phyloP scores from a whole-genome alignment of 2,329 filamentous ascomycete genomes.

The Paecilomyces variotii region DNA sequence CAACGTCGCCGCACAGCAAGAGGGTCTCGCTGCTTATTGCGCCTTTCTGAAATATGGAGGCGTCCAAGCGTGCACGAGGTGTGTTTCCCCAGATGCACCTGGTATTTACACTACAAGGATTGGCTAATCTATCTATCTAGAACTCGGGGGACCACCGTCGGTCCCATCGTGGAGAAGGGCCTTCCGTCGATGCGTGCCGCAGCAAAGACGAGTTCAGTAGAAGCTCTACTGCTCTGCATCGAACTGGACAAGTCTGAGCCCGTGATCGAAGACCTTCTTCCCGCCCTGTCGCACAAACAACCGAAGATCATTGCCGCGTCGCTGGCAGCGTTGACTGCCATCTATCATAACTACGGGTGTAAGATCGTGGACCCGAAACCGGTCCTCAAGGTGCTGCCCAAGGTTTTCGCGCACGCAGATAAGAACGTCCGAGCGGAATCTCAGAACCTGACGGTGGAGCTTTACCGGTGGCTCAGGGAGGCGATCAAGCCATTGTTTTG shows the following conservation, averaged over 20 bases:
- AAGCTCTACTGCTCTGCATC: slow-evolving; percentile 79
- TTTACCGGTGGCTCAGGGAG: slow-evolving; percentile 94
- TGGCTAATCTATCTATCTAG: slow-evolving; percentile 29
- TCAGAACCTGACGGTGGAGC: slow-evolving; percentile 81
- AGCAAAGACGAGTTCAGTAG: slow-evolving; percentile 77
- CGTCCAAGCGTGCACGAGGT: slow-evolving; percentile 65
- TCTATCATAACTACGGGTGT: slow-evolving; percentile 91
- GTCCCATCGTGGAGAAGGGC: slow-evolving; percentile 82
- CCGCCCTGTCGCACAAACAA: slow-evolving; percentile 75
- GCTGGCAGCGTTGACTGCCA: slow-evolving; percentile 66
- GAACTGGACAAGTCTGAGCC: slow-evolving; percentile 81
- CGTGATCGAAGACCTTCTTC: slow-evolving; percentile 82
- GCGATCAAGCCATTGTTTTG: slow-evolving; percentile 99
- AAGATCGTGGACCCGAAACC: slow-evolving; percentile 91
- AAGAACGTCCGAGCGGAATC: slow-evolving; percentile 96
- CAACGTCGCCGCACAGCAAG: slow-evolving; percentile 93
- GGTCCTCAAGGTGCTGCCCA: slow-evolving; percentile 77
- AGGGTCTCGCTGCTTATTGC: slow-evolving; percentile 79
- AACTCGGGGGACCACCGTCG: slow-evolving; percentile 66
- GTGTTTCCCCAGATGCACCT: slow-evolving; percentile 12
- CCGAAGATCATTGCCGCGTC: slow-evolving; percentile 78
- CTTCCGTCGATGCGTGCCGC: slow-evolving; percentile 78
- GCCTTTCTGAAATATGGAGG: slow-evolving; percentile 90
- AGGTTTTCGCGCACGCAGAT: slow-evolving; percentile 90
- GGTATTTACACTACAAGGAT: neutral